Conservation (phyloP, 495 filamentous ascomycete species). For the Xylaria grammica region DNA sequence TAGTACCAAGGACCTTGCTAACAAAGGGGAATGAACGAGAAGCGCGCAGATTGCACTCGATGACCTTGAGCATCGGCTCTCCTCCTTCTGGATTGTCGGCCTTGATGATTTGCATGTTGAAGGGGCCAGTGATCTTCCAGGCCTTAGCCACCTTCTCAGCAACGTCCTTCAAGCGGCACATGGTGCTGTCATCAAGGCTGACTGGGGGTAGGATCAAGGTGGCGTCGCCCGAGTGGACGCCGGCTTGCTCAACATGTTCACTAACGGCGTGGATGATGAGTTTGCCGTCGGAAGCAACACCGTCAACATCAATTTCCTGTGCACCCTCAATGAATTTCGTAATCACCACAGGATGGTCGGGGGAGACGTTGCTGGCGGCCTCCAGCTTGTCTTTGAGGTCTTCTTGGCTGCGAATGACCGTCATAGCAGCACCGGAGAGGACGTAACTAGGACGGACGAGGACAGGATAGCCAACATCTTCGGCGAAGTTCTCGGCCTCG, state of each 20-base stretch:
- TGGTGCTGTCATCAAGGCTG: constrained; percentile 72
- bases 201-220: constrained; percentile 92
- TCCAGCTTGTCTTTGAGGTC: constrained; percentile 90
- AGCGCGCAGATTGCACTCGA: constrained; percentile 97
- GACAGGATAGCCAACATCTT: constrained; percentile 90
- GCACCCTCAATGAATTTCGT: constrained; percentile 98
- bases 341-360: constrained; percentile 97
- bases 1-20: constrained; percentile 93
- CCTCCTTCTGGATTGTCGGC: constrained; percentile 73
- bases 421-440: constrained; percentile 97
- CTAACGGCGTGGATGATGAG: constrained; percentile 94
- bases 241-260: constrained; percentile 96
- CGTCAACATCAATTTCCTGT: constrained; percentile 97
- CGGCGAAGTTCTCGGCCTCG: constrained; percentile 83
- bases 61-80: constrained; percentile 84
- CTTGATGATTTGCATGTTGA: constrained; percentile 99
- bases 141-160: constrained; percentile 95
- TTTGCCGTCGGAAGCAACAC: constrained; percentile 82
- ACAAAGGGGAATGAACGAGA: constrained; percentile 98
- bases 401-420: constrained; percentile 91
- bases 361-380: constrained; percentile 89
- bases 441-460: constrained; percentile 97
- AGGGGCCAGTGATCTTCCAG: constrained; percentile 95
- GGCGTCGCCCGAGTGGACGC: constrained; percentile 97
- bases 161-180: constrained; percentile 90